phyloP scores from a whole-genome alignment of 2,329 filamentous ascomycete genomes.

The Aspergillus hiratsukae region DNA sequence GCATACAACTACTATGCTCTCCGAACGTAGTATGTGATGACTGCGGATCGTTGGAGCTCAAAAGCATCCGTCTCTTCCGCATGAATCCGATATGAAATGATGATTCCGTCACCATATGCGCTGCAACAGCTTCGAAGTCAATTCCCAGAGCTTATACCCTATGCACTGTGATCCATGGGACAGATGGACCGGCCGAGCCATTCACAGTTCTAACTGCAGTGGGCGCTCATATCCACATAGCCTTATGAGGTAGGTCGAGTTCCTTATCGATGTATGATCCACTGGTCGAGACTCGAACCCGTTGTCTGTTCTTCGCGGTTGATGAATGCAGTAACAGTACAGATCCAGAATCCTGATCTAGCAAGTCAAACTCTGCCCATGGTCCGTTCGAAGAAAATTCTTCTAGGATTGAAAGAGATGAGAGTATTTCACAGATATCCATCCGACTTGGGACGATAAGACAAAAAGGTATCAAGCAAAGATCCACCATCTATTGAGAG shows the following conservation, averaged over 20 bases:
- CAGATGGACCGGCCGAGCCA: neutral
- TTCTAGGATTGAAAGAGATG: neutral
- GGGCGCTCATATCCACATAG: neutral
- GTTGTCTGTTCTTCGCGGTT: neutral
- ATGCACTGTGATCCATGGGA: neutral
- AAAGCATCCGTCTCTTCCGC: constrained; percentile 6
- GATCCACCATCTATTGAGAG: neutral
- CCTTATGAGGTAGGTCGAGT: neutral
- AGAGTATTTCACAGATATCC: neutral
- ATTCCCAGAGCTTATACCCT: neutral
- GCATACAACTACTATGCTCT: neutral
- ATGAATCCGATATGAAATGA: constrained; percentile 15
- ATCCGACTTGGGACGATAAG: neutral
- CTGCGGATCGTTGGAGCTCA: neutral
- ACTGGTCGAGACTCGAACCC: neutral
- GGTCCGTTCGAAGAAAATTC: neutral
- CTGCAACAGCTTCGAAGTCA: constrained; percentile 7
- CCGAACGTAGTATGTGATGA: neutral
- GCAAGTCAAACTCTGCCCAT: neutral
- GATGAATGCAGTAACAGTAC: neutral
- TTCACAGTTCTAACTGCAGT: neutral
- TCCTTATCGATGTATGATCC: neutral
- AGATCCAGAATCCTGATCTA: neutral
- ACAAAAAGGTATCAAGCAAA: neutral
- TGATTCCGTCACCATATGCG: constrained; percentile 15